A percentile compares a stretch with the other conserved stretches of the same genome.
Conservation (phyloP, 2,329 filamentous ascomycete species). For the Nigrograna mackinnonii region DNA sequence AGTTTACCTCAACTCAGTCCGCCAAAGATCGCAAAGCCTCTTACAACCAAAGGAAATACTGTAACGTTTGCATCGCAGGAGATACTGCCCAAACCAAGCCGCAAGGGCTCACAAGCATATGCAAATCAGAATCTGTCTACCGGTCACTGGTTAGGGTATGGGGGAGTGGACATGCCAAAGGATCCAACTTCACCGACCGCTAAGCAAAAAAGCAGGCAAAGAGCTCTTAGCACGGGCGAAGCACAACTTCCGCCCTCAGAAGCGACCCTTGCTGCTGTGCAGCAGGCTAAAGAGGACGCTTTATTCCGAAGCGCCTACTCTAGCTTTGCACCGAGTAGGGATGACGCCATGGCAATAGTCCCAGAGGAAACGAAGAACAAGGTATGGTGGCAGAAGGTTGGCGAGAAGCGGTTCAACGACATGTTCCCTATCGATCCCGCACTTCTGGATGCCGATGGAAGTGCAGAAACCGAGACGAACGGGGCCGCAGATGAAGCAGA, state of each 20-base stretch:
- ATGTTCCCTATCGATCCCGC: conserved; percentile 61
- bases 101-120: conserved; percentile 57
- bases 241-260: conserved; percentile 56
- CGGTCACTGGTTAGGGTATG: conserved; percentile 67
- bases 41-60: conserved; percentile 61
- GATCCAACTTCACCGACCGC: conserved; percentile 61
- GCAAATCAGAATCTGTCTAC: conserved; percentile 67
- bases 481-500: conserved; percentile 36
- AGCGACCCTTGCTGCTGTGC: conserved; percentile 38
- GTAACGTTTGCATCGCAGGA: conserved; percentile 58
- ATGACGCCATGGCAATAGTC: conserved; percentile 72
- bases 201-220: conserved; percentile 71
- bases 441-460: conserved; percentile 39
- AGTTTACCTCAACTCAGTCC: conserved; percentile 68
- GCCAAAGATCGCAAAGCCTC: conserved; percentile 71
- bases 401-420: conserved; percentile 67
- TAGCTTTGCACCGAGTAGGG: conserved; percentile 76
- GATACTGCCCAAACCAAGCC: conserved; percentile 51
- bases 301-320: conserved; percentile 79
- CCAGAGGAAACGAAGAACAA: conserved; percentile 69
- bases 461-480: conserved; percentile 42
- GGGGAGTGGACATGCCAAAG: conserved; percentile 46
- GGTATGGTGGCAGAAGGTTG: conserved; percentile 76
- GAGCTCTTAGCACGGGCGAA: conserved; percentile 69
- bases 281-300: conserved; percentile 71